Percentiles rank a stretch among this genome's conserved stretches.
phyloP scores from a whole-genome alignment of 176 grass and related monocot genomes.

The Aegilops bicornis region DNA sequence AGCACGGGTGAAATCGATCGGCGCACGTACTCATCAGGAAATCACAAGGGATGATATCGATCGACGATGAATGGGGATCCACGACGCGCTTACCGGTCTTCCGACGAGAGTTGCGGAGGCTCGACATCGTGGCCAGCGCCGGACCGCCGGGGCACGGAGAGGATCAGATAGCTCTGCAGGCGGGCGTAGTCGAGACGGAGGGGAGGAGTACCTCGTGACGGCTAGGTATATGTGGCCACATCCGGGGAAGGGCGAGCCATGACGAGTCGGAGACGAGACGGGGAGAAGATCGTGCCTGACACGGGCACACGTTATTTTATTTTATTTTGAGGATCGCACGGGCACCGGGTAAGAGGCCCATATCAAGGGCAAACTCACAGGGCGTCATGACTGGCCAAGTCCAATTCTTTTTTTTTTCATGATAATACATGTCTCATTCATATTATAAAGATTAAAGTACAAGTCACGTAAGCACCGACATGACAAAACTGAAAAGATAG shows the following conservation, averaged over 20 bases:
- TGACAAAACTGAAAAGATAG: too few species aligned
- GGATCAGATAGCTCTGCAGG: neutral
- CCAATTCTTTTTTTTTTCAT: too few species aligned
- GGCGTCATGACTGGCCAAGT: too few species aligned
- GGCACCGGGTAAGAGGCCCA: neutral
- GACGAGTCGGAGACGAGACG: neutral
- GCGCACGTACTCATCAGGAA: neutral
- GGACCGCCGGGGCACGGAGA: neutral
- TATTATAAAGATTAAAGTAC: too few species aligned
- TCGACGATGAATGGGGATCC: neutral
- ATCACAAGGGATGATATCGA: neutral
- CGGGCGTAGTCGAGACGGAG: too few species aligned
- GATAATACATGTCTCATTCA: too few species aligned
- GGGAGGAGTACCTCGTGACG: neutral
- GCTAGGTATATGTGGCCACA: neutral
- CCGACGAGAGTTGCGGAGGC: neutral
- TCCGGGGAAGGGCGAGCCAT: neutral
- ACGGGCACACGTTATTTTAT: neutral
- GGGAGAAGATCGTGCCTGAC: neutral
- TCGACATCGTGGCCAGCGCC: neutral
- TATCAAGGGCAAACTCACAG: neutral
- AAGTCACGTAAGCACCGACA: too few species aligned
- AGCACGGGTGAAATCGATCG: neutral
- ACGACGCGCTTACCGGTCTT: neutral
- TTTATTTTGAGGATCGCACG: too few species aligned